Evolutionary conservation across 257 asterid genomes (phyloP).

Genomic region (Fraxinus pennsylvanica): DNA sequence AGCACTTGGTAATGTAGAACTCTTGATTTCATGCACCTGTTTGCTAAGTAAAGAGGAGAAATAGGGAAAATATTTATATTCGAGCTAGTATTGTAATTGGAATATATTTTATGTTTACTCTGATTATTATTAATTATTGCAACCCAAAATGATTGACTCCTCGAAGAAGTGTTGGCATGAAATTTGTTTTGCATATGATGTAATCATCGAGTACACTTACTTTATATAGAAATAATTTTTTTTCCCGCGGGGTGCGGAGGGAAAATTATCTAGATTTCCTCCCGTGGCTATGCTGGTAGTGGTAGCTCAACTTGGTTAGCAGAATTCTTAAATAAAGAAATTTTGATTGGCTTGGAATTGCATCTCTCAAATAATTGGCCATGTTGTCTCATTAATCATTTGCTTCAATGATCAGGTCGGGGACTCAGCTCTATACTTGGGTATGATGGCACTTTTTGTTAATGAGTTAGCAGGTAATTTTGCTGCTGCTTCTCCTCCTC

Average conservation of each 20-base stretch:
- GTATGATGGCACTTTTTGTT: conserved; percentile 74
- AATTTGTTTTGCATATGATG: background rate
- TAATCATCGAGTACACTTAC: background rate
- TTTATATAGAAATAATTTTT: too few relatives aligned
- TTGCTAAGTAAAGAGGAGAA: conserved; percentile 4
- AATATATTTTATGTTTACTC: background rate
- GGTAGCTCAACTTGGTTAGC: background rate
- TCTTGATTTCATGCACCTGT: background rate
- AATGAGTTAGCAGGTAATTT: conserved; percentile 81
- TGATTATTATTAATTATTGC: background rate
- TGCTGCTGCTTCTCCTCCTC: too few relatives aligned
- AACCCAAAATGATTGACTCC: background rate
- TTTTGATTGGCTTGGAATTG: background rate
- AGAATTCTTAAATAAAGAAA: background rate
- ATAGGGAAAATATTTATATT: background rate
- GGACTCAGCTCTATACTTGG: conserved; percentile 90
- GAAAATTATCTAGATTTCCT: background rate
- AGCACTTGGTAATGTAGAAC: conserved; percentile 9
- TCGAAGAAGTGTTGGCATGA: background rate
- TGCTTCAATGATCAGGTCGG: conserved; percentile 63
- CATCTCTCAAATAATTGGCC: background rate
- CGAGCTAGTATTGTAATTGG: conserved; percentile 11
- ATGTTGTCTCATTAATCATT: conserved; percentile 19
- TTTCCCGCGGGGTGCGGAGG: background rate
- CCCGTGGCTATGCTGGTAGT: background rate